Conservation (phyloP, 371 early-diverging fungal genomes). For the Dinochytrium kinnereticum region DNA sequence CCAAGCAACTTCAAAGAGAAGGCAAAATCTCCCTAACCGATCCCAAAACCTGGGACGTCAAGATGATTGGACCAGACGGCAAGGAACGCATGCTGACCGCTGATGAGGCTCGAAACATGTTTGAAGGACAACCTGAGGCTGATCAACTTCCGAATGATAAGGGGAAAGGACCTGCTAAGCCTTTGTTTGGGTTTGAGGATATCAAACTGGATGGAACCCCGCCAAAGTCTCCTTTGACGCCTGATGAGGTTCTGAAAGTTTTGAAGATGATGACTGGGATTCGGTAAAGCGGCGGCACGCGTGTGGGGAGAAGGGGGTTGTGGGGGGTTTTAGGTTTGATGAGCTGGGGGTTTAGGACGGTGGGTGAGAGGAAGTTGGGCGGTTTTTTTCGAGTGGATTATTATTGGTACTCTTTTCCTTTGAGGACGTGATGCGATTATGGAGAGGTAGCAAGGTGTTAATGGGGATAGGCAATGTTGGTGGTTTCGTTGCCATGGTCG, state of each 20-base stretch:
- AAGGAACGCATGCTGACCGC: slow-evolving; percentile 28
- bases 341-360: too few relatives aligned
- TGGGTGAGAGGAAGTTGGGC: too few relatives aligned
- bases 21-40: slow-evolving; percentile 48
- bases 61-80: slow-evolving; percentile 37
- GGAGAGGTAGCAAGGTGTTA: too few relatives aligned
- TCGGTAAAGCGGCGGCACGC: too few relatives aligned
- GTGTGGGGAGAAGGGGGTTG: too few relatives aligned
- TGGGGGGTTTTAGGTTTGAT: too few relatives aligned
- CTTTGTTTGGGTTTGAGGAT: slow-evolving; percentile 12
- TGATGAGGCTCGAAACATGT: slow-evolving; percentile 30
- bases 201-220: slow-evolving; percentile 41
- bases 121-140: slow-evolving; percentile 14
- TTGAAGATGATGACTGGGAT: slow-evolving; percentile 40
- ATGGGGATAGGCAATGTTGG: too few relatives aligned
- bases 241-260: slow-evolving; percentile 34
- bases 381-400: too few relatives aligned
- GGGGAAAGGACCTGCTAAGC: neutral
- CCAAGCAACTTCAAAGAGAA: slow-evolving; percentile 46
- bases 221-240: slow-evolving; percentile 35
- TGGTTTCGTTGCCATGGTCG: too few relatives aligned
- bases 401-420: too few relatives aligned
- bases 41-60: slow-evolving; percentile 53
- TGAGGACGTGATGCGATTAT: too few relatives aligned
- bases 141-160: slow-evolving; percentile 30